Base-by-base conservation (phyloP, 768 basidiomycete species). In the Auricularia cornea region DNA sequence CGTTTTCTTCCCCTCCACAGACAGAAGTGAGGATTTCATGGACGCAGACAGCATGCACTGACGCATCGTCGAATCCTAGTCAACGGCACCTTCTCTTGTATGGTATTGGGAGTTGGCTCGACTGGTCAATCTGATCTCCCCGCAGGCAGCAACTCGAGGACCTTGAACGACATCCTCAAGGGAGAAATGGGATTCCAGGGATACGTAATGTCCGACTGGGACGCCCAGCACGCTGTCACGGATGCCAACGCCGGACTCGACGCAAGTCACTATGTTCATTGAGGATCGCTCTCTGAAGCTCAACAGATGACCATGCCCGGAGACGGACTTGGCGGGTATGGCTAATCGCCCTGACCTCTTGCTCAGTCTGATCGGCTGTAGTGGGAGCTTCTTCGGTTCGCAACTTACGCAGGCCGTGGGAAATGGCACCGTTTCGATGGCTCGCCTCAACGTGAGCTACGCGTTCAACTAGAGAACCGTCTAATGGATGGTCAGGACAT, bases 231-330 rank as follows among this genome's bases (percentile, higher is more conserved):
- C 65, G 83, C 81, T 3, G 83, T 71, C n/a, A 68, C 79, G 3
- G 80, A 84, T 1, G 82, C 83, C 12, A 85, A 85, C 65, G 73
- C 77, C 33, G 87, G 87, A 20, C 78, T 88, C 14, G 87, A 88
- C 69, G 87, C 84, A 62, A 60, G 82, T 35, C 33, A 40, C 68
- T 30, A 18, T 10, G 18, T 51, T n/a, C 60, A 62, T n/a, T 48
- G 30, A 44, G 3, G 60, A 33, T 61, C 29, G 61, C 31, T 10
- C 16, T 30, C 29, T 54, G 54, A 10, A 61, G 6, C 33, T 23
- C 60, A n/a, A 2, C 40, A 87, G 85, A 86, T 87, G 87, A 86
- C 84, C 0, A 88, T 88, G 86, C 86, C 87, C 59, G 87, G 86
- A 69, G 86, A 85, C 28, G 29, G 44, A 4, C 26, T 59, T 59